These are phyloP conservation scores for Thielaviopsis punctulata DNA, from an alignment of 2,329 filamentous ascomycete genomes.

Conservation along the genomic window DNA sequence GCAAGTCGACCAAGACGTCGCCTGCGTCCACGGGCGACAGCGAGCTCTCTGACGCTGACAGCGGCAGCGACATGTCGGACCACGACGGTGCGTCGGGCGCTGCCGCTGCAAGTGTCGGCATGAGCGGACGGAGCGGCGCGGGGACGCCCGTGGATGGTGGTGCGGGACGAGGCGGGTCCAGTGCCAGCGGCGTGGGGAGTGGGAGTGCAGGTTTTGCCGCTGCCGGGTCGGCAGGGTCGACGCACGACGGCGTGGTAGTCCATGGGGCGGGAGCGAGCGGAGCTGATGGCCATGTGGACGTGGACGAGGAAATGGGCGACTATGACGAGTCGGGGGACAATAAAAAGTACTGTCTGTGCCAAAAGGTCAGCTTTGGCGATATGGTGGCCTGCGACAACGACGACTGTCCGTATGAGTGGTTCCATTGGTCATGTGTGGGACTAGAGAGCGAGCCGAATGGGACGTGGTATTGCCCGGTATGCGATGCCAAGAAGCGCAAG, in stretches of 20 bases:
- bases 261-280: conserved; percentile 15
- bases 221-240: background rate
- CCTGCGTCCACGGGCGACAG: conserved; percentile 46
- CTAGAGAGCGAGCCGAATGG: conserved; percentile 51
- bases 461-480: conserved; percentile 50
- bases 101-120: conserved; percentile 26
- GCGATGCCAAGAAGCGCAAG: conserved; percentile 35
- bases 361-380: conserved; percentile 69
- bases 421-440: conserved; percentile 63
- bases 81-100: conserved; percentile 17
- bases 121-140: conserved; percentile 18
- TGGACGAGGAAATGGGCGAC: conserved; percentile 38
- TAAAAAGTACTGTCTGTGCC: conserved; percentile 69
- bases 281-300: conserved; percentile 21
- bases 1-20: conserved; percentile 41
- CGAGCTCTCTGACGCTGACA: conserved; percentile 46
- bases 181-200: conserved; percentile 14
- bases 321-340: conserved; percentile 60
- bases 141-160: conserved; percentile 3
- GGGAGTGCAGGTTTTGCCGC: background rate
- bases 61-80: conserved; percentile 34
- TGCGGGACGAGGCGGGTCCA: background rate
- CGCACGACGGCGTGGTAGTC: background rate
- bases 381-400: conserved; percentile 85
- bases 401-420: conserved; percentile 69